Base-by-base conservation (phyloP, 1,284 basidiomycete species). In the Inonotus hispidus region DNA sequence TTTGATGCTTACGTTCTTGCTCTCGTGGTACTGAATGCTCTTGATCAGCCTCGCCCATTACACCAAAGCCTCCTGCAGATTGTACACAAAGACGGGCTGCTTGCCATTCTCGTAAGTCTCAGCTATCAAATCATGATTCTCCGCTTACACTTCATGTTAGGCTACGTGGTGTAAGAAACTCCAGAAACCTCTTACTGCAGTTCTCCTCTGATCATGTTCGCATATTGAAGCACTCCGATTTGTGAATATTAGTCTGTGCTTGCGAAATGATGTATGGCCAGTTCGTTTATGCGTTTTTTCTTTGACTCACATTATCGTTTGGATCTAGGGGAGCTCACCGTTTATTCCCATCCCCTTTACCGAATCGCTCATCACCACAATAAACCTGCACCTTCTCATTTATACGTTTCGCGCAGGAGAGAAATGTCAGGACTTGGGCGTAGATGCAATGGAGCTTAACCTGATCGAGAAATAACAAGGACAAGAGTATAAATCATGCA, bases 1-100 rank as follows among this genome's bases (percentile, higher is more conserved):
- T 55, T 55, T 27, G 53, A 55, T 23, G 21, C 41, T n/a, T 43
- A 55, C 16, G 53, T 55, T 21, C 53, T 55, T 41, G 35, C 11
- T 13, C 53, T 55, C 41, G 14, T 55, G 11, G 19, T 55, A n/a
- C 41, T 32, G 53, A 55, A 55, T 21, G 53, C 53, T n/a, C 38
- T 55, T 32, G 53, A 55, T 23, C 29, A 37, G 35, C 53, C 53
- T 6, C 53, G 53, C 41, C 53, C 41, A 11, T 19, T 37, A 4
- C 38, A 39, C 21, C 37, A 55, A 13, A 55, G 27, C 38, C 16
- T 55, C 21, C 7, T 37, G 53, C 29, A 25, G 19, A 27, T 27
- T 19, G 14, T 55, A 10, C 7, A 37, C 35, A 35, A 55, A 37
- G 53, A 55, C 16, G 53, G 53, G 21, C 14, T n/a, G 21, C 41